Evolutionary conservation across 495 filamentous ascomycete species (phyloP).

Genomic region (Saxispiralis lemnorum): DNA sequence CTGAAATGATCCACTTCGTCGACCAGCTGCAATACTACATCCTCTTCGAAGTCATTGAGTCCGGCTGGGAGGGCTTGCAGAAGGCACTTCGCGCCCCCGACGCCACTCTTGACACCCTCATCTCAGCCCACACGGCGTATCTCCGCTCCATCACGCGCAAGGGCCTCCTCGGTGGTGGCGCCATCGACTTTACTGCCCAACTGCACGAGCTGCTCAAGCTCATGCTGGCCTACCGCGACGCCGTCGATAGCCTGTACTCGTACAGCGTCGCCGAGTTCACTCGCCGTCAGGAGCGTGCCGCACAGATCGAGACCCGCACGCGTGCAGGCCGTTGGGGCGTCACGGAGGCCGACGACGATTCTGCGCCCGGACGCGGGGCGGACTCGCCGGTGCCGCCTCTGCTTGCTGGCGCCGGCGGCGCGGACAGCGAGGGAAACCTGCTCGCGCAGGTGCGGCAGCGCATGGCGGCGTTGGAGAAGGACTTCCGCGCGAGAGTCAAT

Average conservation of each 20-base stretch:
- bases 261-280: slow-evolving; percentile 91
- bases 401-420: slow-evolving; percentile 4
- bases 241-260: slow-evolving; percentile 83
- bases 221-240: slow-evolving; percentile 88
- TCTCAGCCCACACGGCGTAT: slow-evolving; percentile 77
- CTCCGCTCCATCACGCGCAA: slow-evolving; percentile 91
- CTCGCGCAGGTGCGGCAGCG: slow-evolving; percentile 59
- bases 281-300: slow-evolving; percentile 63
- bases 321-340: slow-evolving; percentile 47
- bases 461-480: slow-evolving; percentile 47
- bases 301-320: slow-evolving; percentile 49
- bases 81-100: slow-evolving; percentile 60
- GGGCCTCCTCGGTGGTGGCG: slow-evolving; percentile 58
- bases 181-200: slow-evolving; percentile 76
- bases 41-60: slow-evolving; percentile 93
- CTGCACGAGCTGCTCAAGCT: slow-evolving; percentile 80
- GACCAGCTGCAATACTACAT: slow-evolving; percentile 97
- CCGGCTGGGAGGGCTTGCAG: slow-evolving; percentile 77
- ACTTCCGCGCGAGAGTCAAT: slow-evolving; percentile 61
- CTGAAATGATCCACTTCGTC: slow-evolving; percentile 97
- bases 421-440: slow-evolving; percentile 39
- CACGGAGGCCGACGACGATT: slow-evolving; percentile 34
- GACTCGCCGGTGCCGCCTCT: slow-evolving; percentile 11
- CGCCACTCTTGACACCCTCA: slow-evolving; percentile 86
- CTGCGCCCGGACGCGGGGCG: slow-evolving; percentile 1